A percentile compares a stretch with the other conserved stretches of the same genome.
These are phyloP conservation scores for Bondarzewia mesenterica DNA, from an alignment of 1,284 basidiomycete genomes.

Conservation along the genomic window DNA sequence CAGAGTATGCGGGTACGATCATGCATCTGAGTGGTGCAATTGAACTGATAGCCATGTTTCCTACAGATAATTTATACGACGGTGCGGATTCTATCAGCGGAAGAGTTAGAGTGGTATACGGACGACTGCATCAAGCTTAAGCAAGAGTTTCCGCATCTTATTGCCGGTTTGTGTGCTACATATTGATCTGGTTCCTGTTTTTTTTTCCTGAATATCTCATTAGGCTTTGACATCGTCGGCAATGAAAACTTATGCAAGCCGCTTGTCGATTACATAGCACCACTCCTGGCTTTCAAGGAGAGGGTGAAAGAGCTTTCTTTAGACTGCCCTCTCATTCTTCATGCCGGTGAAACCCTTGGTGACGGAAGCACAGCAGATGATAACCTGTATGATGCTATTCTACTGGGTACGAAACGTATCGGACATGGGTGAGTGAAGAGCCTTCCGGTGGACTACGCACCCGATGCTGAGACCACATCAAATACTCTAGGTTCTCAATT, in stretches of 20 bases:
- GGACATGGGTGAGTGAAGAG: conserved; percentile 67
- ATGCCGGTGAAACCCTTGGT: conserved; percentile 72
- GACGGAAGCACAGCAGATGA: conserved; percentile 64
- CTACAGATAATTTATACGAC: conserved; percentile 76
- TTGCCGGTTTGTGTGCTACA: conserved; percentile 46
- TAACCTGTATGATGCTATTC: conserved; percentile 73
- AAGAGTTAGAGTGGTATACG: conserved; percentile 57
- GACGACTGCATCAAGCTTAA: conserved; percentile 71
- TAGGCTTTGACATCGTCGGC: conserved; percentile 77
- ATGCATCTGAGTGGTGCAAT: neutral
- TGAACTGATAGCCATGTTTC: neutral
- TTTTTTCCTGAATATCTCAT: neutral
- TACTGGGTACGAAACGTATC: conserved; percentile 71
- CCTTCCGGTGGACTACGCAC: too few species aligned
- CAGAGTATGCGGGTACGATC: too few species aligned
- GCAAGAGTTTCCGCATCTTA: conserved; percentile 65
- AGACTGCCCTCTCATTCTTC: conserved; percentile 72
- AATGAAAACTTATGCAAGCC: conserved; percentile 60
- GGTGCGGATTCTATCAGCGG: conserved; percentile 45
- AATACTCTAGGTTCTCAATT: conserved; percentile 59
- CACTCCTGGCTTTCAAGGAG: conserved; percentile 52
- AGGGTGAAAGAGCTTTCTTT: conserved; percentile 49
- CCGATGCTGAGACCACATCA: too few species aligned
- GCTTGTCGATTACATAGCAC: conserved; percentile 55
- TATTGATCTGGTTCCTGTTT: neutral